Conservation (phyloP, 1,139 yeast species). For the Lodderomyces margitis region DNA sequence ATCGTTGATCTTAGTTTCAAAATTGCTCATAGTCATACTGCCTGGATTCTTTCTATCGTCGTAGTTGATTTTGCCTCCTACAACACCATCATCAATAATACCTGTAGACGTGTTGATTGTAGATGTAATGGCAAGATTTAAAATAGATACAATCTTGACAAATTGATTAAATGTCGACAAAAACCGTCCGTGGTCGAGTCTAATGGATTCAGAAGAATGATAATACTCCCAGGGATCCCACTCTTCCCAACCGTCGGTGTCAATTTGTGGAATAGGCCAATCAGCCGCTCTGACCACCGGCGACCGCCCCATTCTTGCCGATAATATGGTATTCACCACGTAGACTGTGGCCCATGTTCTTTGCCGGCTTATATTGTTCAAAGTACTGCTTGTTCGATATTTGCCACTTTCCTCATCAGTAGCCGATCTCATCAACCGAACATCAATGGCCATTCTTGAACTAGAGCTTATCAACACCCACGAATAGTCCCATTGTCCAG, state of each 20-base stretch:
- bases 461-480: conserved; percentile 26
- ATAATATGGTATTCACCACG: conserved; percentile 21
- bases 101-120: conserved; percentile 19
- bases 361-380: conserved; percentile 20
- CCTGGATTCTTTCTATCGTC: conserved; percentile 14
- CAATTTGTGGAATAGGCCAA: conserved; percentile 24
- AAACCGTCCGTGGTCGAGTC: conserved; percentile 21
- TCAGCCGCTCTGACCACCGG: conserved; percentile 24
- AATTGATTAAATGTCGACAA: conserved; percentile 21
- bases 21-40: conserved; percentile 18
- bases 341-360: conserved; percentile 27
- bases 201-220: conserved; percentile 14
- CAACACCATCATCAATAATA: conserved; percentile 8
- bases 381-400: conserved; percentile 12
- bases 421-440: conserved; percentile 21
- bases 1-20: conserved; percentile 15
- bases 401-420: conserved; percentile 12
- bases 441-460: conserved; percentile 27
- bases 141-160: conserved; percentile 17
- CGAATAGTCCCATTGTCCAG: conserved; percentile 27
- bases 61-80: conserved; percentile 9
- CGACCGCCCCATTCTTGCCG: conserved; percentile 24
- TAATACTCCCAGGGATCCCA: conserved; percentile 24
- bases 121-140: conserved; percentile 23
- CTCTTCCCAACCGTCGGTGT: conserved; percentile 26